Conservation (phyloP, 495 filamentous ascomycete species). For the Penicillium paradoxum region DNA sequence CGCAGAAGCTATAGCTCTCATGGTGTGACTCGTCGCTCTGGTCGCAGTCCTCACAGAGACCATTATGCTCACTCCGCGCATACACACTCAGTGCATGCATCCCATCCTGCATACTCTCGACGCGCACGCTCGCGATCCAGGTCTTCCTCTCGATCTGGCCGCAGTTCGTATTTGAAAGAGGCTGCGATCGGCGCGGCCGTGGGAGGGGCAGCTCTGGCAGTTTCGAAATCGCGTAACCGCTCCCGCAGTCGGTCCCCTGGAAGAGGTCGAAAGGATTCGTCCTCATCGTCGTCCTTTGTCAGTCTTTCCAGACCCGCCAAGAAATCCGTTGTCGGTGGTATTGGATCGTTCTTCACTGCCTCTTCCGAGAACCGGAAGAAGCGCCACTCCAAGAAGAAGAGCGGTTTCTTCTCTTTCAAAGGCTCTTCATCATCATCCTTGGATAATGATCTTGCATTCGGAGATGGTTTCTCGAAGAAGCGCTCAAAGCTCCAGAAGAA, state of each 20-base stretch:
- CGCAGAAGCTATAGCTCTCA: conserved; percentile 43
- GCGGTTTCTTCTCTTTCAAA: conserved; percentile 57
- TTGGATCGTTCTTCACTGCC: conserved; percentile 47
- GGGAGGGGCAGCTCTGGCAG: conserved; percentile 36
- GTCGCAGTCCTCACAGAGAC: conserved; percentile 31
- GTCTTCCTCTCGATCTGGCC: conserved; percentile 38
- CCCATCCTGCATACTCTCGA: conserved; percentile 8
- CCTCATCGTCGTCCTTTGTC: conserved; percentile 31
- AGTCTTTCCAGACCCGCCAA: conserved; percentile 28
- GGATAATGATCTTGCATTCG: conserved; percentile 51
- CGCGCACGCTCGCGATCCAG: conserved; percentile 42
- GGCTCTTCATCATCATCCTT: conserved; percentile 56
- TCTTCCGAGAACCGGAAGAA: conserved; percentile 46
- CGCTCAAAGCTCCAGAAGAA: conserved; percentile 32
- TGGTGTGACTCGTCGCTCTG: conserved; percentile 34
- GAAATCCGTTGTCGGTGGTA: conserved; percentile 26
- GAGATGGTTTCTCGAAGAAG: conserved; percentile 33
- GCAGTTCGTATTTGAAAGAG: conserved; percentile 37
- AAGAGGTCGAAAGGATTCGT: conserved; percentile 33
- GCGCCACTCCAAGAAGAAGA: conserved; percentile 34
- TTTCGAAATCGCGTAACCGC: conserved; percentile 26
- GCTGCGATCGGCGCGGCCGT: conserved; percentile 44
- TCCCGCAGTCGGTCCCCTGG: conserved; percentile 30
- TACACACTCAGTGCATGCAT: conserved; percentile 15
- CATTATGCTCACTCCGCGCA: conserved; percentile 21